Evolutionary conservation across 768 basidiomycete species (phyloP).

Genomic region (Auriscalpium orientale): DNA sequence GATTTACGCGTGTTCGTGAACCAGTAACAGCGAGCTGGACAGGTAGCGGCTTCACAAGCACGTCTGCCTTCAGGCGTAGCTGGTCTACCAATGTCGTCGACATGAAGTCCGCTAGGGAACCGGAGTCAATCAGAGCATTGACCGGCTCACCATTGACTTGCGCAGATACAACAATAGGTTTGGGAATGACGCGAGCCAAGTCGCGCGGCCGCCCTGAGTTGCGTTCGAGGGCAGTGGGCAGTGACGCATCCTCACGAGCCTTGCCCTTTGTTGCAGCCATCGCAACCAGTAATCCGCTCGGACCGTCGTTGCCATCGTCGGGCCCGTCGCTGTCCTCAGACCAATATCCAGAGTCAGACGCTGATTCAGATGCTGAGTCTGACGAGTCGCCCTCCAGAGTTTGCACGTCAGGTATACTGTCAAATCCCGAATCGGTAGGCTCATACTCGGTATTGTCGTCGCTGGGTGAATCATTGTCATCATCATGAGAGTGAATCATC

Average conservation of each 20-base stretch:
- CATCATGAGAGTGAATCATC: no score
- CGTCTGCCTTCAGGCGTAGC: slow-evolving; percentile 13
- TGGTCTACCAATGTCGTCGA: slow-evolving; percentile 23
- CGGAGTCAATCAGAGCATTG: slow-evolving; percentile 16
- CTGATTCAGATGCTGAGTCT: no score
- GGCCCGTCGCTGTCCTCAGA: no score
- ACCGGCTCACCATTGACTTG: slow-evolving; percentile 17
- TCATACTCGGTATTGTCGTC: no score
- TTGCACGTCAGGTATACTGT: no score
- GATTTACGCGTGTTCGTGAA: slow-evolving; percentile 31
- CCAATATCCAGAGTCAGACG: no score
- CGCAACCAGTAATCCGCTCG: neutral
- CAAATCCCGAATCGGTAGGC: no score
- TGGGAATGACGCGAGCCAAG: neutral
- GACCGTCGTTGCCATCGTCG: no score
- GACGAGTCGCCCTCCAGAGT: no score
- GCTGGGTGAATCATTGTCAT: no score
- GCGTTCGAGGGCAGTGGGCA: neutral
- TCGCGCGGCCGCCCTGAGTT: neutral
- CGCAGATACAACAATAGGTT: slow-evolving; percentile 6
- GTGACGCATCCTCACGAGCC: no score
- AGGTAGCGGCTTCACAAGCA: slow-evolving; percentile 25
- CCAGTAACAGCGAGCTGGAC: slow-evolving; percentile 36
- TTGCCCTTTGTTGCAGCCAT: neutral
- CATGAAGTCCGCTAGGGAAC: slow-evolving; percentile 26